These are phyloP conservation scores for Hanseniaspora hatyaiensis DNA, from an alignment of 805 yeast species.

Conservation along the genomic window DNA sequence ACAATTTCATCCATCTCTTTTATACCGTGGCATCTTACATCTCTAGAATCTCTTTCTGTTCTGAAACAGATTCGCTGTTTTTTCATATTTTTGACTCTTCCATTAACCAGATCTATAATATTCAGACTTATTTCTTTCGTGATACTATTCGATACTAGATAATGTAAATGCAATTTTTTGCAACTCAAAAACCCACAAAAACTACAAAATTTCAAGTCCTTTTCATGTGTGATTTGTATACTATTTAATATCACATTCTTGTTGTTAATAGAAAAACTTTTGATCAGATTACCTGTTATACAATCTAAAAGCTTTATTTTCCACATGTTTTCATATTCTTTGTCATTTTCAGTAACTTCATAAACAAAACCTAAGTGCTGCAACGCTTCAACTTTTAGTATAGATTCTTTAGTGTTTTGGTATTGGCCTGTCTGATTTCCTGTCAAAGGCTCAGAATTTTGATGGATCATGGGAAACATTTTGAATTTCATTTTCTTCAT, in stretches of 20 bases:
- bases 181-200: conserved; percentile 86
- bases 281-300: conserved; percentile 1
- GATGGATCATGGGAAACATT: conserved; percentile 12
- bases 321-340: neutral
- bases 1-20: conserved; percentile 61
- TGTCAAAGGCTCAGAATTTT: conserved; percentile 9
- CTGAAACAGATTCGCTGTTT: conserved; percentile 72
- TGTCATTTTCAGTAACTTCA: conserved; percentile 1
- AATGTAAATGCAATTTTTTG: conserved; percentile 58
- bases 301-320: neutral
- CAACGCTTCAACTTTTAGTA: conserved; percentile 4
- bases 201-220: conserved; percentile 68
- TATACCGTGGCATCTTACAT: conserved; percentile 79
- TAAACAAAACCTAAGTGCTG: conserved; percentile 12
- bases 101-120: conserved; percentile 58
- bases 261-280: neutral
- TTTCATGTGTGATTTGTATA: conserved; percentile 64
- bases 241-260: conserved; percentile 22
- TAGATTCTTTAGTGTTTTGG: neutral
- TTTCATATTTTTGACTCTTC: conserved; percentile 51
- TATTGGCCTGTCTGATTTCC: neutral
- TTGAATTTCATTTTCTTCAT: neutral
- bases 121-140: conserved; percentile 29
- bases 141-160: conserved; percentile 47
- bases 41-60: conserved; percentile 87